Evolutionary conservation across 176 grass and related monocot genomes (phyloP), one percentile per base, ranked within the genome.

Genomic region (Areca catechu): DNA sequence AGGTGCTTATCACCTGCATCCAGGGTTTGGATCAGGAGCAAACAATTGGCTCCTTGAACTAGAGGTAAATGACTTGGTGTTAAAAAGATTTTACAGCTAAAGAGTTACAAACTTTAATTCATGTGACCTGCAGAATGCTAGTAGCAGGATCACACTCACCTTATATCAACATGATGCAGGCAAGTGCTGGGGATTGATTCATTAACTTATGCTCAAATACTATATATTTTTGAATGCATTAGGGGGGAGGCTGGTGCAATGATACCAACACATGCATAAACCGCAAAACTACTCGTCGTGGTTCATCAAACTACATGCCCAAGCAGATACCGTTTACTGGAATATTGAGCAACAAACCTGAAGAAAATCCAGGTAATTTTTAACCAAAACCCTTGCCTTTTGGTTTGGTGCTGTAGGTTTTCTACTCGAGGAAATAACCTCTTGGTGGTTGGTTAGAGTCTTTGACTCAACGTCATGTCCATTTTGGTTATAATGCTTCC

Each of bases 161-260:
- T 14, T 43, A 43, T 1, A 43, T 10, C 34, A 6, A 43, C 9
- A 43, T 43, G 34, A 43, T 43, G 34, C 34, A 43, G 14, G 10
- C 2, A 43, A 12, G 34, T 14, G 34, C 9, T 12, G 10, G 2
- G 6, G 2, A 12, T 43, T 3, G 2, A 12, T 43, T 3, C 34
- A 43, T 9, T 43, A 43, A 43, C 34, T 43, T 43, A 14, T 43
- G 34, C 9, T 43, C 34, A 43, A 14, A 14, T 43, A 3, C 34
- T 12, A 43, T n/a, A n/a, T n/a, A n/a, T 43, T 43, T 12, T 14
- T 43, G 34, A 43, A 22, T 27, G 12, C 48, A 67, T 37, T 60
- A 91, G 89, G 89, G 89, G 19, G 89, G 89, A 53, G 89, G 84
- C 4, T 95, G 89, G 89, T 95, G 89, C 74, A 95, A 88, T 55